Conservation (phyloP, 2,329 filamentous ascomycete species). For the Teratosphaeria zuluensis region DNA sequence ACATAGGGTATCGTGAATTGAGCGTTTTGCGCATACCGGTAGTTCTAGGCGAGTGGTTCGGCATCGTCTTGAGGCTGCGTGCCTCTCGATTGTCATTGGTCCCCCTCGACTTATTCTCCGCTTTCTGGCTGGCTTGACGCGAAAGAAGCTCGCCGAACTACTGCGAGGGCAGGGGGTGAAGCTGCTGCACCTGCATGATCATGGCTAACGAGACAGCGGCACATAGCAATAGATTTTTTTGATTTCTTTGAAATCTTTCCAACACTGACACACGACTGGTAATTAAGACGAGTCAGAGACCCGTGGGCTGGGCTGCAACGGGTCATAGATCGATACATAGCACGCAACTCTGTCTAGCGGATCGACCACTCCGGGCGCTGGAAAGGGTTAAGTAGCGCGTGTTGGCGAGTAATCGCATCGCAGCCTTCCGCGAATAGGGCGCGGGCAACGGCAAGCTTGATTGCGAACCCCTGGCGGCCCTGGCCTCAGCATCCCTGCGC, state of each 20-base stretch:
- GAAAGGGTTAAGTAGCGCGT: neutral
- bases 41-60: too few relatives aligned
- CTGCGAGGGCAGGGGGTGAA: neutral
- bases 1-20: neutral
- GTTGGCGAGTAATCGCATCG: neutral
- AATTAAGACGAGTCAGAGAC: neutral
- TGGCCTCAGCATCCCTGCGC: neutral
- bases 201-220: neutral
- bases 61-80: too few relatives aligned
- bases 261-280: neutral
- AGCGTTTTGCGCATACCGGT: too few relatives aligned
- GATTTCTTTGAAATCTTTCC: neutral
- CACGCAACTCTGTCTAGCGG: neutral
- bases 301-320: neutral
- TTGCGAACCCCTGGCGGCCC: neutral
- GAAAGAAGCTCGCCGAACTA: neutral
- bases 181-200: neutral
- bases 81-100: too few relatives aligned
- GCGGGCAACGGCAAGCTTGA: neutral
- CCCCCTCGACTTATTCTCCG: too few relatives aligned
- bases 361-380: neutral
- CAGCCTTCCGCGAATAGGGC: neutral
- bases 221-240: neutral
- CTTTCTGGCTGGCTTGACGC: too few relatives aligned
- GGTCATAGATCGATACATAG: neutral